These are phyloP conservation scores for Starmerella potacharoeniae DNA, from an alignment of 805 yeast genomes.

Conservation along the genomic window DNA sequence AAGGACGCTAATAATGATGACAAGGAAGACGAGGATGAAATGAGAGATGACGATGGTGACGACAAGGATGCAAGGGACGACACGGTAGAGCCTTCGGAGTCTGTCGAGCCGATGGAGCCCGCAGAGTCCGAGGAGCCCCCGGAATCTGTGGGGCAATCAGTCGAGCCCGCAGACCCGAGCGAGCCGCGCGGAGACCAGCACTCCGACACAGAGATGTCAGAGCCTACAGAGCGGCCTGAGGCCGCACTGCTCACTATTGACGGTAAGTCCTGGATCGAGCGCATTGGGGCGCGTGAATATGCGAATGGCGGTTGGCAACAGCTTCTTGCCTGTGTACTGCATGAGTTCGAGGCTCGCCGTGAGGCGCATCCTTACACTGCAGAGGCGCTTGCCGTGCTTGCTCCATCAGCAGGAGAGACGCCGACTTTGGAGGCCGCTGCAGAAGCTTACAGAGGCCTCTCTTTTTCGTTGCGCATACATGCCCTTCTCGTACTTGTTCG, in stretches of 20 bases:
- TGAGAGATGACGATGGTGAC: neutral
- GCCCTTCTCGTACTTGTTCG: constrained; percentile 53
- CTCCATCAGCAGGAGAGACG: constrained; percentile 39
- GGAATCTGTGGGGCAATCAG: neutral
- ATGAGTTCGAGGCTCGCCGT: constrained; percentile 46
- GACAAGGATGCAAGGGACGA: constrained; percentile 28
- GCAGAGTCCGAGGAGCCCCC: neutral
- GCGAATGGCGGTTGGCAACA: constrained; percentile 81
- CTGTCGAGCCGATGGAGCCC: constrained; percentile 1
- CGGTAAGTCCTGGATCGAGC: constrained; percentile 51
- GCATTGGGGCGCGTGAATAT: constrained; percentile 62
- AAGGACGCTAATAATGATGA: constrained; percentile 21
- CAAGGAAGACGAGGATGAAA: constrained; percentile 15
- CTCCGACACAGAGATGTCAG: neutral
- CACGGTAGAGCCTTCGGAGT: constrained; percentile 10
- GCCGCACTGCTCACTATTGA: neutral
- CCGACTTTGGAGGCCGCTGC: constrained; percentile 38
- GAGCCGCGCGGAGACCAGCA: neutral
- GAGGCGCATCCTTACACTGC: constrained; percentile 41
- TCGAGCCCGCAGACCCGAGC: too few relatives aligned
- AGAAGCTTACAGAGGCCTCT: constrained; percentile 45
- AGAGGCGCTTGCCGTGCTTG: constrained; percentile 41
- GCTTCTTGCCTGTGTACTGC: constrained; percentile 60
- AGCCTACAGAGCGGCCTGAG: neutral
- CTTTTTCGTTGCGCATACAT: constrained; percentile 43